Conservation (phyloP, 2,329 filamentous ascomycete species). For the Chrysoporthe puriensis region DNA sequence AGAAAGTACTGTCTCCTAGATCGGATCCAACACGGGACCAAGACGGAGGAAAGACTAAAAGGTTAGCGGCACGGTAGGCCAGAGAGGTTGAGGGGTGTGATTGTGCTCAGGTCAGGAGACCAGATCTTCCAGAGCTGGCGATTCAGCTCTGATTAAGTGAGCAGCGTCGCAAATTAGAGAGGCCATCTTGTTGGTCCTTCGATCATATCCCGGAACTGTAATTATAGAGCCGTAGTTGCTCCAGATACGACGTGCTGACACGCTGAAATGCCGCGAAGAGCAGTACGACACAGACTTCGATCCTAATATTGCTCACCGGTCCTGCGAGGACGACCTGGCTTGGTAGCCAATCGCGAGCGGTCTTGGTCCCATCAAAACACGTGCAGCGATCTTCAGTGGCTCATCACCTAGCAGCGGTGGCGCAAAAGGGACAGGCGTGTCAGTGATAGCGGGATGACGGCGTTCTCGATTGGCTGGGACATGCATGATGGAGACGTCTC, state of each 20-base stretch:
- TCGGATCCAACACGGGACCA: neutral
- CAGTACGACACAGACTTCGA: neutral
- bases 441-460: neutral
- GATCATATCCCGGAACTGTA: too few relatives aligned
- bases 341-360: neutral
- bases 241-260: neutral
- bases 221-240: neutral
- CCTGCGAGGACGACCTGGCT: neutral
- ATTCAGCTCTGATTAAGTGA: neutral
- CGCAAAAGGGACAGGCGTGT: neutral
- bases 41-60: neutral
- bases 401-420: neutral
- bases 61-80: too few relatives aligned
- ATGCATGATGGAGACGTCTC: neutral
- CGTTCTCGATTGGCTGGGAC: slow-evolving; percentile 3
- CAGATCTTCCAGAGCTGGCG: neutral
- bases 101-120: neutral
- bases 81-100: neutral
- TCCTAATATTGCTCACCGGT: neutral
- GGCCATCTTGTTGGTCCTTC: too few relatives aligned
- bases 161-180: neutral
- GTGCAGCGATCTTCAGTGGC: neutral
- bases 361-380: neutral
- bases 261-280: neutral
- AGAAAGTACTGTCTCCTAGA: neutral